phyloP scores from a whole-genome alignment of 2,329 filamentous ascomycete species.

The Ophiostoma australiae region DNA sequence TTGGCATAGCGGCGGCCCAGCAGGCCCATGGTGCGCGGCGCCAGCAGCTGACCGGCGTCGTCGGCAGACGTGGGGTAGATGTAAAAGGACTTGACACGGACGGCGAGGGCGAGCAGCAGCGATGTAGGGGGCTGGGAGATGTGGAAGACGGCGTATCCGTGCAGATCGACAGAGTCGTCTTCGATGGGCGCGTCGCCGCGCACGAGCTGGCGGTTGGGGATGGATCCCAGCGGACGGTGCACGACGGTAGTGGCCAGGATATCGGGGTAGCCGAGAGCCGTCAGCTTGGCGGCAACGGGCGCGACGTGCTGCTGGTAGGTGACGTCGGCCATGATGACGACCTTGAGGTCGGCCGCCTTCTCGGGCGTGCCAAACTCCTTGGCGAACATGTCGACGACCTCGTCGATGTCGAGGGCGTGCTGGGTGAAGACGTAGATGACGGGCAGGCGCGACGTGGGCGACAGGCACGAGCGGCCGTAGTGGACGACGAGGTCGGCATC shows the following conservation, averaged over 20 bases:
- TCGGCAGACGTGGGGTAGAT: constrained; percentile 54
- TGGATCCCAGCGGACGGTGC: constrained; percentile 69
- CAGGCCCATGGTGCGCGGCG: constrained; percentile 45
- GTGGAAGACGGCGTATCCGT: constrained; percentile 71
- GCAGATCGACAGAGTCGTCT: constrained; percentile 45
- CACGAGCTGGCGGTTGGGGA: constrained; percentile 74
- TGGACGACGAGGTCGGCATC: constrained; percentile 88
- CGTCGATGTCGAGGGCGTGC: constrained; percentile 59
- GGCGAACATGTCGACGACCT: constrained; percentile 57
- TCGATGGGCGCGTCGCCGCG: constrained; percentile 28
- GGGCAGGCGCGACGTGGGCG: constrained; percentile 78
- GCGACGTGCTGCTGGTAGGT: constrained; percentile 74
- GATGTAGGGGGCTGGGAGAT: constrained; percentile 74
- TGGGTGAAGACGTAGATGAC: constrained; percentile 88
- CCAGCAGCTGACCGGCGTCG: constrained; percentile 21
- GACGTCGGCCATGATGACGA: constrained; percentile 84
- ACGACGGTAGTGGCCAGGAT: constrained; percentile 66
- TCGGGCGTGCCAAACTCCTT: constrained; percentile 59
- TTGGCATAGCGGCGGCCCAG: constrained; percentile 86
- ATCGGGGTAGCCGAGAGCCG: constrained; percentile 60
- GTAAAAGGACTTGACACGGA: constrained; percentile 70
- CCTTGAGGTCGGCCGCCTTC: constrained; percentile 42
- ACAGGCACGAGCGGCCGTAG: constrained; percentile 88
- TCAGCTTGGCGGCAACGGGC: constrained; percentile 51
- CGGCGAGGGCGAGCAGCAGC: constrained; percentile 80